Conservation (phyloP, 2,329 filamentous ascomycete species). For the Aspergillus tamarii region DNA sequence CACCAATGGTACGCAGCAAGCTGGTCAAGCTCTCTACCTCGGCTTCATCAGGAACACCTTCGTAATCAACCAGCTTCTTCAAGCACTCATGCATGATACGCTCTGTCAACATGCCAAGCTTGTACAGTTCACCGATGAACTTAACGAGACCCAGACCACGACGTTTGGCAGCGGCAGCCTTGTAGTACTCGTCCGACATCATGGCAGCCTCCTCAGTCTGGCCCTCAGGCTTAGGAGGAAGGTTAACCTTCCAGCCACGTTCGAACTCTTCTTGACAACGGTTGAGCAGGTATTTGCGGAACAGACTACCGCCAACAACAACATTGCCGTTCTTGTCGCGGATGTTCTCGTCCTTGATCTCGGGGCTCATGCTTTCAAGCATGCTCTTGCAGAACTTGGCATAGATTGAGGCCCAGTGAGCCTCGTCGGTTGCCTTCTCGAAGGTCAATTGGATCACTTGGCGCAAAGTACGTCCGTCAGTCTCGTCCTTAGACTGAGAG, state of each 20-base stretch:
- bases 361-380: constrained; percentile 91
- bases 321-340: constrained; percentile 85
- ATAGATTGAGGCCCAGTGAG: constrained; percentile 98
- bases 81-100: constrained; percentile 99
- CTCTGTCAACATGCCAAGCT: constrained; percentile 96
- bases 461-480: constrained; percentile 88
- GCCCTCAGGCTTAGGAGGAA: constrained; percentile 77
- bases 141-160: constrained; percentile 96
- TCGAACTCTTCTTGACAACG: constrained; percentile 99
- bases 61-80: constrained; percentile 93
- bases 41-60: constrained; percentile 88
- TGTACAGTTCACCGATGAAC: constrained; percentile 99
- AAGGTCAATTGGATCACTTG: constrained; percentile 99
- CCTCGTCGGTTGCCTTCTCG: constrained; percentile 97
- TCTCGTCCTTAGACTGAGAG: constrained; percentile 92
- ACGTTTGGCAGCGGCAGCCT: constrained; percentile 90
- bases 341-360: constrained; percentile 94
- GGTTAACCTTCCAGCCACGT: constrained; percentile 90
- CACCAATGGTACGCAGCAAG: constrained; percentile 87
- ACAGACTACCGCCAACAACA: constrained; percentile 88
- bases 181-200: constrained; percentile 95
- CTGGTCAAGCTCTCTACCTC: constrained; percentile 96
- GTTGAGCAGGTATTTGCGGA: constrained; percentile 98
- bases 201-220: constrained; percentile 73
- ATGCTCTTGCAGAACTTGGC: constrained; percentile 98